Evolutionary conservation across 2,329 filamentous ascomycete genomes (phyloP), one percentile per base, ranked within the genome.

Genomic region (Penicillium sp.): DNA sequence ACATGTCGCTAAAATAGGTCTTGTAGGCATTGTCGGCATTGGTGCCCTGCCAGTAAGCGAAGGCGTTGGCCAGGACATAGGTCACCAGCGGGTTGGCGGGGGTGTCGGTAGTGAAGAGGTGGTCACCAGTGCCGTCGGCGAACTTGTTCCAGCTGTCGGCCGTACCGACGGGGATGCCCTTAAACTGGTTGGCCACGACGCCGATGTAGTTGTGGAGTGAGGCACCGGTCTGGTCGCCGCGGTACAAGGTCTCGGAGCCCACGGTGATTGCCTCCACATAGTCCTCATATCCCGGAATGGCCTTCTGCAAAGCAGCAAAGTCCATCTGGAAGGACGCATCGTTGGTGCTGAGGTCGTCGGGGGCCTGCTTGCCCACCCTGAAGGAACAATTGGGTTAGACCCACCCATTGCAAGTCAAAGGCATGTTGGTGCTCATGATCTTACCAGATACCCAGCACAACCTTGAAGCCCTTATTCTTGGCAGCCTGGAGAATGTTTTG

Each of bases 141-240:
- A 74, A 82, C 65, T 83, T 84, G 69, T 86, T 86, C 83, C 83
- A 87, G 59, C 75, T 80, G 65, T 87, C 83, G 6, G 83, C 83
- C 8, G 80, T 85, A 35, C 83, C 83, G 30, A 85, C 72, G 51
- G 75, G 77, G 53, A 80, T 70, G 26, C 66, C 67, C 17, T 51
- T 75, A 71, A 59, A 83, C 60, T 75, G 67, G 27, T 67, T 60
- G 68, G 80, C 78, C 48, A 84, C 76, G 35, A 79, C 72, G 44
- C 76, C 68, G 63, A 87, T 84, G 64, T 81, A 81, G 41, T 65
- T 67, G 36, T 80, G 64, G 33, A 87, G 75, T 53, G 80, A 60
- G 6, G 71, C 59, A 33, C 77, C 81, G 7, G 77, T 83, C 62
- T 85, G 78, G 61, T 81, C 82, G 39, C 78, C 77, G 39, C 83